These are phyloP conservation scores for Penicillium italicum DNA, from an alignment of 2,329 filamentous ascomycete genomes.

Conservation along the genomic window DNA sequence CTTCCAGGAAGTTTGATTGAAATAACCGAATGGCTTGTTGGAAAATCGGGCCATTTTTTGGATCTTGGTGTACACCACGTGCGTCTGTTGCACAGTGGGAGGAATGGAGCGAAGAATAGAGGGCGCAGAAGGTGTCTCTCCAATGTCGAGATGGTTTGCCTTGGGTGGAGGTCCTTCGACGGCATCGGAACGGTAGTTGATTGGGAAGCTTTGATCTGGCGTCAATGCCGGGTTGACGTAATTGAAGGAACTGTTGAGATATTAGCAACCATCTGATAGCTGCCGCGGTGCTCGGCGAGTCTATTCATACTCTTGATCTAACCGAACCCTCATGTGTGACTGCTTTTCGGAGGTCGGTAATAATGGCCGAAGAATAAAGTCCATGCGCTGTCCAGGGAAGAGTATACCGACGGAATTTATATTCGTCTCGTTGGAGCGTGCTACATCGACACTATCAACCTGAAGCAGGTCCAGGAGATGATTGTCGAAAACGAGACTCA, in stretches of 20 bases:
- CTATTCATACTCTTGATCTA: conserved; percentile 37
- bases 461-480: conserved; percentile 36
- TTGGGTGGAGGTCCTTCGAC: background rate
- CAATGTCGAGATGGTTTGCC: conserved; percentile 25
- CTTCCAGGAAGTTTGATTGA: conserved; percentile 48
- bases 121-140: conserved; percentile 23
- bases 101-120: conserved; percentile 30
- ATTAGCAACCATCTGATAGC: background rate
- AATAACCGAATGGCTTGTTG: conserved; percentile 47
- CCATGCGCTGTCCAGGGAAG: conserved; percentile 46
- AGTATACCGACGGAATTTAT: conserved; percentile 40
- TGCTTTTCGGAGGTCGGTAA: background rate
- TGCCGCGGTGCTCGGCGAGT: background rate
- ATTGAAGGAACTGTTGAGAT: conserved; percentile 39
- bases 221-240: conserved; percentile 45
- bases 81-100: conserved; percentile 35
- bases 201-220: conserved; percentile 37
- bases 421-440: conserved; percentile 14
- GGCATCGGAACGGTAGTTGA: conserved; percentile 14
- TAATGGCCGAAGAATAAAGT: conserved; percentile 35
- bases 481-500: conserved; percentile 35
- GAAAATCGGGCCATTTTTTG: conserved; percentile 43
- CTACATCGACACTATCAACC: conserved; percentile 41
- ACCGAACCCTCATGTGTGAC: conserved; percentile 30
- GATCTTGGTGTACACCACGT: conserved; percentile 48